These are phyloP conservation scores for Suillus subalutaceus DNA, from an alignment of 768 basidiomycete species.

Conservation along the genomic window DNA sequence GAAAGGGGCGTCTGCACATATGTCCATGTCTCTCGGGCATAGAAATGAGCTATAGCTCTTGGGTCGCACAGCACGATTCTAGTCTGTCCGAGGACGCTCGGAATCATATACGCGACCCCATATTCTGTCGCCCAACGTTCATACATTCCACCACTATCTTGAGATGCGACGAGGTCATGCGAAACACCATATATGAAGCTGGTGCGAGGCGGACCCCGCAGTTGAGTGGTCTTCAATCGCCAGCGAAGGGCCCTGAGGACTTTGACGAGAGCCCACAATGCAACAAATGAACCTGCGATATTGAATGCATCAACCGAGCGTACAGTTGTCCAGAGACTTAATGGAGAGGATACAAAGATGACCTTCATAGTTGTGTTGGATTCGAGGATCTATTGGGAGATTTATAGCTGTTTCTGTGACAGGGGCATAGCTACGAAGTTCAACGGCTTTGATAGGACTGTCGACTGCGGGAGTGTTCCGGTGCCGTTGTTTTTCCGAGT, in stretches of 20 bases:
- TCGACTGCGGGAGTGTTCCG: neutral
- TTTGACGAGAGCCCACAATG: neutral
- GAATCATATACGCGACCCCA: slow-evolving; percentile 20
- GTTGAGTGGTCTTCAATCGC: slow-evolving; percentile 16
- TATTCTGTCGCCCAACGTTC: slow-evolving; percentile 27
- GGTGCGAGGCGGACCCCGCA: slow-evolving; percentile 23
- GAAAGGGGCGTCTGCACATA: slow-evolving; percentile 45
- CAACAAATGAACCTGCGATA: neutral
- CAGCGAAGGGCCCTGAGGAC: neutral
- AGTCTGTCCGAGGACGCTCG: slow-evolving; percentile 17
- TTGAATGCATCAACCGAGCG: neutral
- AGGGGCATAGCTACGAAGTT: neutral
- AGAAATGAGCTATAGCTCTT: slow-evolving; percentile 53
- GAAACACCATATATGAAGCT: slow-evolving; percentile 23
- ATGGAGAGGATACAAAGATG: neutral
- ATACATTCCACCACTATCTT: slow-evolving; percentile 15
- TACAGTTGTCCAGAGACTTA: neutral
- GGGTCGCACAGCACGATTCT: slow-evolving; percentile 40
- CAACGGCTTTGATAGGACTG: neutral
- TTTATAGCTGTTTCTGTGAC: neutral
- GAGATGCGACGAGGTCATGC: slow-evolving; percentile 6
- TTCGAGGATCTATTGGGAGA: neutral
- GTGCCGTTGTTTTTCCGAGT: neutral
- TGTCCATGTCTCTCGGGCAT: slow-evolving; percentile 49
- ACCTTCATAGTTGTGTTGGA: neutral